A percentile compares a stretch with the other conserved stretches of the same genome.
Evolutionary conservation across 1,284 basidiomycete species (phyloP).

Genomic region (Polyporus tsugae): DNA sequence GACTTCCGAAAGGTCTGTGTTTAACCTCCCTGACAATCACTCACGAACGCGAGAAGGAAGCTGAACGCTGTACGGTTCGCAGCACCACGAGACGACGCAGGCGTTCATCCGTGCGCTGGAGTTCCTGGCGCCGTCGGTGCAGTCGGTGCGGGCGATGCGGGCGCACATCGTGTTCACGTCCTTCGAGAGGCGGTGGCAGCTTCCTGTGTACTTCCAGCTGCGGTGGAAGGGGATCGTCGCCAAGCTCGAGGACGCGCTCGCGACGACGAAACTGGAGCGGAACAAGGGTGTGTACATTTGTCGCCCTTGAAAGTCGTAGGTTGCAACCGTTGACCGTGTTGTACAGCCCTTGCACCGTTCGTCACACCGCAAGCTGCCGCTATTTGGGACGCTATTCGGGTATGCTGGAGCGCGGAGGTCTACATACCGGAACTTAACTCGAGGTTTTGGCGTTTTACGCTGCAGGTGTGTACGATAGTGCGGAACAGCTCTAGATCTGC

Average conservation of each 20-base stretch:
- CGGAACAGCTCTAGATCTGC: neutral
- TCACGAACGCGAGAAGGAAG: neutral
- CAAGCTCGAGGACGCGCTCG: constrained; percentile 74
- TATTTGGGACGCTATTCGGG: constrained; percentile 75
- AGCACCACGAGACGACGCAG: constrained; percentile 88
- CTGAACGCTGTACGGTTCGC: constrained; percentile 2
- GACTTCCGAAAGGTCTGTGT: constrained; percentile 84
- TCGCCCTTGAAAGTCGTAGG: neutral
- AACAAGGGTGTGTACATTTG: constrained; percentile 47
- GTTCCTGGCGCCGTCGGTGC: constrained; percentile 79
- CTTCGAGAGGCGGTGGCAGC: constrained; percentile 92
- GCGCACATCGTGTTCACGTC: constrained; percentile 72
- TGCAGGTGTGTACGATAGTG: constrained; percentile 67
- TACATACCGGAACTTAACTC: constrained; percentile 84
- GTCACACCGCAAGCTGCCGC: constrained; percentile 71
- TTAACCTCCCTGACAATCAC: constrained; percentile 5
- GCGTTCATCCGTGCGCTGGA: constrained; percentile 89
- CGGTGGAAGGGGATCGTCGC: constrained; percentile 95
- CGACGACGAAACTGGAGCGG: constrained; percentile 52
- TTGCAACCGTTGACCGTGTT: neutral
- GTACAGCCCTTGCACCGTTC: constrained; percentile 48
- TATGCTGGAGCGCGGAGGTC: constrained; percentile 87
- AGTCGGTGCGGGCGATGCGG: constrained; percentile 77
- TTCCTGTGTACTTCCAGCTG: constrained; percentile 96
- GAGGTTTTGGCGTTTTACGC: constrained; percentile 87